phyloP scores from a whole-genome alignment of 2,329 filamentous ascomycete genomes.

The Fusarium paranaense region DNA sequence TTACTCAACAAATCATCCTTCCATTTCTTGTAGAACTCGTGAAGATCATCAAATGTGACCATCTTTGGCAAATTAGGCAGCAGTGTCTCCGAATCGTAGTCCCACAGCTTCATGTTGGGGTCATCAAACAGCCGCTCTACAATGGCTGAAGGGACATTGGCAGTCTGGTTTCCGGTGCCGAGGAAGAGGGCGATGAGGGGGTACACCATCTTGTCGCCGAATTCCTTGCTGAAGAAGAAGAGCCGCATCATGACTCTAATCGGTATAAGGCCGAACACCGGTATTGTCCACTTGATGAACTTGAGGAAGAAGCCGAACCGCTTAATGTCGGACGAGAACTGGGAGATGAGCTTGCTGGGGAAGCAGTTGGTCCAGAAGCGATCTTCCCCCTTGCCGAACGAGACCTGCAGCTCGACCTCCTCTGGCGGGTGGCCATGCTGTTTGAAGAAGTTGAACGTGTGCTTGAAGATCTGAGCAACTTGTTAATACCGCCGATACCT shows the following conservation, averaged over 20 bases:
- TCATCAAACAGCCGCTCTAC: conserved; percentile 70
- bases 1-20: conserved; percentile 62
- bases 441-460: conserved; percentile 74
- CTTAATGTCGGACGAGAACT: conserved; percentile 61
- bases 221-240: conserved; percentile 77
- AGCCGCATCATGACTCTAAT: conserved; percentile 74
- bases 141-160: conserved; percentile 76
- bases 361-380: conserved; percentile 76
- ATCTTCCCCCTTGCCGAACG: conserved; percentile 69
- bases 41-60: conserved; percentile 74
- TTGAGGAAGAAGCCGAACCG: conserved; percentile 30
- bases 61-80: conserved; percentile 71
- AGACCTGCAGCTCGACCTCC: conserved; percentile 70
- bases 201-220: conserved; percentile 76
- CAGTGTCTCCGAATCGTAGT: conserved; percentile 66
- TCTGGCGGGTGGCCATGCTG: conserved; percentile 67
- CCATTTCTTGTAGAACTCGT: conserved; percentile 72
- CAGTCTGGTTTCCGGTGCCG: conserved; percentile 80
- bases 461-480: conserved; percentile 68
- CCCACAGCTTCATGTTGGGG: conserved; percentile 70
- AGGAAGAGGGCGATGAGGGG: conserved; percentile 80
- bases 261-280: conserved; percentile 69
- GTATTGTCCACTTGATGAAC: conserved; percentile 61
- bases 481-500: neutral
- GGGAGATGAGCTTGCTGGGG: conserved; percentile 67